Percentiles rank a stretch among this genome's conserved stretches.
These are phyloP conservation scores for Eimeria sp. DNA, from an alignment of 169 alveolate species.

Conservation along the genomic window DNA sequence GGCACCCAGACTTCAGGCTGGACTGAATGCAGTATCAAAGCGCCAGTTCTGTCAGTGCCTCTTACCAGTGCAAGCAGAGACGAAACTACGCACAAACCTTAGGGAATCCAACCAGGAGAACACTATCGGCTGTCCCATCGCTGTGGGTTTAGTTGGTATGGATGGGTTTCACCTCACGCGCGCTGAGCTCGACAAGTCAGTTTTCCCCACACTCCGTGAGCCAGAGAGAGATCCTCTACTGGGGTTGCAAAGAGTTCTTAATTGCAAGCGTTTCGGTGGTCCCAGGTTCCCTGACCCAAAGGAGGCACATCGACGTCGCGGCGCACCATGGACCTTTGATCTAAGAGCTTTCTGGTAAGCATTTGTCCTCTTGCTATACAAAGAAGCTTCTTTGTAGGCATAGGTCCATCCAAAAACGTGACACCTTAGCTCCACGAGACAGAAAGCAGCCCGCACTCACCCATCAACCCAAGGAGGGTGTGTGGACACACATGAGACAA, in stretches of 20 bases:
- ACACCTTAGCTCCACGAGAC: not conserved
- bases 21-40: not conserved
- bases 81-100: not conserved
- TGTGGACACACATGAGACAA: not conserved
- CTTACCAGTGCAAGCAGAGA: not conserved
- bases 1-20: slow-evolving; percentile 15
- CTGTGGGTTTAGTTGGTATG: slow-evolving; percentile 10
- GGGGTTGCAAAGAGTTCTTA: not conserved
- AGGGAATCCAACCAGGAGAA: not conserved
- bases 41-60: slow-evolving; percentile 3
- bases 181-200: slow-evolving; percentile 13
- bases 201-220: not conserved
- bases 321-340: slow-evolving; percentile 34
- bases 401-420: not conserved
- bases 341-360: not conserved
- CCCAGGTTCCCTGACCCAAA: not conserved
- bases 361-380: not conserved
- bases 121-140: not conserved
- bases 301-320: not conserved
- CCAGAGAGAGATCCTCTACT: not conserved
- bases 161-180: slow-evolving; percentile 3
- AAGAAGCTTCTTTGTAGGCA: not conserved
- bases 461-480: not conserved
- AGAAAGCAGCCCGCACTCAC: not conserved
- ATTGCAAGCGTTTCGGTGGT: not conserved